Conservation (phyloP, 495 filamentous ascomycete genomes). For the Tetracladium setigerum region DNA sequence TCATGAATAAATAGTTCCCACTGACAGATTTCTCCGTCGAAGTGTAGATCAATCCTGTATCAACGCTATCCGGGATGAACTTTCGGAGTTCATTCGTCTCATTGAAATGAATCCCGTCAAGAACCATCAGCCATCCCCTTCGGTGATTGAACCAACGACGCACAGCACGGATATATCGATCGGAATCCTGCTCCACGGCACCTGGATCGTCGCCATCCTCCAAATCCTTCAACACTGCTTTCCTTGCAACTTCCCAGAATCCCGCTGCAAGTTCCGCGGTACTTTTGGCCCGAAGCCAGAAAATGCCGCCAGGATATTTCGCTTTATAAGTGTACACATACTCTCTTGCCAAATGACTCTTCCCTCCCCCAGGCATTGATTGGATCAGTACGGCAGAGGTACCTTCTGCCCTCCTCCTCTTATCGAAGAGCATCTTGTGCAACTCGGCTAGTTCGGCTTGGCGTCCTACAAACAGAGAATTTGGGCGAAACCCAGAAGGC, state of each 20-base stretch:
- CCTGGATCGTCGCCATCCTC: slow-evolving; percentile 28
- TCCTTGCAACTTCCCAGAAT: slow-evolving; percentile 70
- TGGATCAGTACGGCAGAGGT: slow-evolving; percentile 64
- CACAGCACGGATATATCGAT: slow-evolving; percentile 52
- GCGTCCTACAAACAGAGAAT: slow-evolving; percentile 69
- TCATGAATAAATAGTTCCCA: slow-evolving; percentile 63
- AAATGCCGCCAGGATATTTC: slow-evolving; percentile 67
- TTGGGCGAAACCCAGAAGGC: slow-evolving; percentile 70
- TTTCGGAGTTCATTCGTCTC: slow-evolving; percentile 49
- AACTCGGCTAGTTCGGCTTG: slow-evolving; percentile 60
- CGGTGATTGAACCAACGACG: slow-evolving; percentile 61
- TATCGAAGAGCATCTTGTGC: slow-evolving; percentile 59
- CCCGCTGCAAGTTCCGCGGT: slow-evolving; percentile 54
- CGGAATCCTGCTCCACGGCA: slow-evolving; percentile 36
- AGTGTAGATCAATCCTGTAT: slow-evolving; percentile 71
- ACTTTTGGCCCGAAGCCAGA: slow-evolving; percentile 71
- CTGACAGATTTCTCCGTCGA: slow-evolving; percentile 59
- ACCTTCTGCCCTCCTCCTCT: slow-evolving; percentile 51
- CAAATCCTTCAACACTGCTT: slow-evolving; percentile 40
- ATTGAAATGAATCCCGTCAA: slow-evolving; percentile 68
- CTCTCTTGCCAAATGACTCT: slow-evolving; percentile 74
- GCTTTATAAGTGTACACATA: slow-evolving; percentile 64
- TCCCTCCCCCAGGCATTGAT: slow-evolving; percentile 70
- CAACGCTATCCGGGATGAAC: slow-evolving; percentile 62
- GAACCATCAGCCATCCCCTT: slow-evolving; percentile 67